Base-by-base conservation (phyloP, 2,329 filamentous ascomycete species). In the Ilyonectria mors-panacis region DNA sequence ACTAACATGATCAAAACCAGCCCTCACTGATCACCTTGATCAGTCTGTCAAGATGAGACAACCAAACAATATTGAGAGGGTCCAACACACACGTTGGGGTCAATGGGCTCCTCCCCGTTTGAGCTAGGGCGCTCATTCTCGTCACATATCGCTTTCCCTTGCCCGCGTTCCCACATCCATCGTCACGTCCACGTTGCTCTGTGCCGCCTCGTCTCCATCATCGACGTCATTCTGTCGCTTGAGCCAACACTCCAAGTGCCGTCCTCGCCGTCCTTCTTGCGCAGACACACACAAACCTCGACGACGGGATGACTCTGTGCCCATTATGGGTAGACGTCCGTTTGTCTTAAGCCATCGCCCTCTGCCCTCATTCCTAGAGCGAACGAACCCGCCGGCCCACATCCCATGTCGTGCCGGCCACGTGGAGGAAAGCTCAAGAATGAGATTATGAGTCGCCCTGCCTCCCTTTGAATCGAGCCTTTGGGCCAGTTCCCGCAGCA, bases 301-400 rank as follows among this genome's bases (percentile, higher is more conserved):
- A 33, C 26, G 7, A 51, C 13, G n/a, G 9, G 50, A 19, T 9
- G 30, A 10, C 30, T 23, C 19, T n/a, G 19, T 35, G 28, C n/a
- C 30, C 50, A 19, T 21, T 21, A 33, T 13, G 50, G 59, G 35
- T 30, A 55, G 45, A 62, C 42, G 28, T 56, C 51, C 44, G 59
- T 39, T 28, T 48, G 59, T 62, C 59, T 62, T 42, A 62, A 42
- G 59, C 42, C 51, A 62, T 54, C 30, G 21, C 53, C 35, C 51
- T 5, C 42, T 48, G 59, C 42, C 30, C 42, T 56, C 59, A 62
- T 62, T 56, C 51, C 59, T 56, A 51, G 30, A 44, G 37, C 15
- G 9, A 15, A 26, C 7, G 23, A 62, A 56, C 39, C 59, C 44
- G 19, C 21, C 21, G 50, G 30, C 42, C 51, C 51, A 62, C 59